Evolutionary conservation across 192 early-diverging fungal species (phyloP).

Genomic region (Linnemannia hyalina): DNA sequence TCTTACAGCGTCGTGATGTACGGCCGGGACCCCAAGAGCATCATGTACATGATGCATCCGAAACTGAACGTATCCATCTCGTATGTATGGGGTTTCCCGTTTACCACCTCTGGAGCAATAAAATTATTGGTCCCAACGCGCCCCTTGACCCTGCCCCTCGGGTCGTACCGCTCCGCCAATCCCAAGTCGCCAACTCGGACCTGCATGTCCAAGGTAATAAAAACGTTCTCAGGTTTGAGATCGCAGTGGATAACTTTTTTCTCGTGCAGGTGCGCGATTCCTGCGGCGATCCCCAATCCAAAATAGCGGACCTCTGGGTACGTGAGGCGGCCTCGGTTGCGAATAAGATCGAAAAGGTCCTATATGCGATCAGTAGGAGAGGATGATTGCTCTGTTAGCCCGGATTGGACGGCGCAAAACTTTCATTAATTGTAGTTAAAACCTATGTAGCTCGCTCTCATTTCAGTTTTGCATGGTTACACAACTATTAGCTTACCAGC

Average conservation of each 20-base stretch:
- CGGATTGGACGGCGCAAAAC: too few relatives aligned
- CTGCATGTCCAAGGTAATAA: not conserved
- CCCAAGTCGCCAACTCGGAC: not conserved
- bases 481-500: not conserved
- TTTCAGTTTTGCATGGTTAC: too few relatives aligned
- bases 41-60: not conserved
- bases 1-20: not conserved
- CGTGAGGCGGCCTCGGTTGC: not conserved
- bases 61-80: not conserved
- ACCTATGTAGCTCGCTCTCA: not conserved
- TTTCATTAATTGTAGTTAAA: not conserved
- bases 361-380: not conserved
- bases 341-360: not conserved
- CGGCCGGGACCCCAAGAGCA: not conserved
- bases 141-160: too few relatives aligned
- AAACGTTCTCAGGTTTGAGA: not conserved
- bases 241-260: not conserved
- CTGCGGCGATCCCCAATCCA: not conserved
- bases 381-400: too few relatives aligned
- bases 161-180: not conserved
- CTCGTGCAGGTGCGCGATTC: not conserved
- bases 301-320: not conserved
- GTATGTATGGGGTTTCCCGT: not conserved
- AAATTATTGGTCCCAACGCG: not conserved
- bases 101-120: not conserved